phyloP scores from a whole-genome alignment of 306 rosid genomes.

The Gynostemma pentaphyllum region DNA sequence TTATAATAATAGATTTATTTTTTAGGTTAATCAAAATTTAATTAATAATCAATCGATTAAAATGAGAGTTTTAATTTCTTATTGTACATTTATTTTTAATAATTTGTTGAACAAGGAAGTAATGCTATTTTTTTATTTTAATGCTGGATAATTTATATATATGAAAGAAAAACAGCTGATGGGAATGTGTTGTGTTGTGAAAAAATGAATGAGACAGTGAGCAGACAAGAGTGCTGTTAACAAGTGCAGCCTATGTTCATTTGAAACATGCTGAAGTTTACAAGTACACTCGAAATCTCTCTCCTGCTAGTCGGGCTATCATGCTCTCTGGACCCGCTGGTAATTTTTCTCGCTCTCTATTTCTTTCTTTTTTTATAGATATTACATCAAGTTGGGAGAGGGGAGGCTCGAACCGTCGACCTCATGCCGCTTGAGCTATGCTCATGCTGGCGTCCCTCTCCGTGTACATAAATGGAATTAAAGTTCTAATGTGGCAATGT shows the following conservation, averaged over 20 bases:
- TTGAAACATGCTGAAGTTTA: conserved; percentile 79
- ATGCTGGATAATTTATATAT: too few relatives aligned
- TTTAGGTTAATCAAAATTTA: too few relatives aligned
- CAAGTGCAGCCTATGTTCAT: conserved; percentile 96
- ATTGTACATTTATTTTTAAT: too few relatives aligned
- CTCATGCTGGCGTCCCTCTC: too few relatives aligned
- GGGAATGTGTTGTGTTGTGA: not conserved
- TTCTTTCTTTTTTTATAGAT: not conserved
- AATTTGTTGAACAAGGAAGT: too few relatives aligned
- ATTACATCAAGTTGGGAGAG: too few relatives aligned
- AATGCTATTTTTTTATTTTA: too few relatives aligned
- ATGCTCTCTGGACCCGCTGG: conserved; percentile 94
- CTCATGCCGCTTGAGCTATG: too few relatives aligned
- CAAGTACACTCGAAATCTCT: conserved; percentile 72
- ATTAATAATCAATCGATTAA: too few relatives aligned
- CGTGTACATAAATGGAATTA: too few relatives aligned
- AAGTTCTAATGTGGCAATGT: not conserved
- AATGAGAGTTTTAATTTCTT: too few relatives aligned
- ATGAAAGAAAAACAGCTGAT: not conserved
- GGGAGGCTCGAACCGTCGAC: too few relatives aligned
- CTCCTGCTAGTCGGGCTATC: conserved; percentile 93
- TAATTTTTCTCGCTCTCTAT: conserved; percentile 18
- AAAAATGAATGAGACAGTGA: conserved; percentile 34
- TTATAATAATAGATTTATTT: not conserved
- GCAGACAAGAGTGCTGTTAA: conserved; percentile 69